These are phyloP conservation scores for Pyrenophora seminiperda DNA, from an alignment of 2,329 filamentous ascomycete species.

Conservation along the genomic window DNA sequence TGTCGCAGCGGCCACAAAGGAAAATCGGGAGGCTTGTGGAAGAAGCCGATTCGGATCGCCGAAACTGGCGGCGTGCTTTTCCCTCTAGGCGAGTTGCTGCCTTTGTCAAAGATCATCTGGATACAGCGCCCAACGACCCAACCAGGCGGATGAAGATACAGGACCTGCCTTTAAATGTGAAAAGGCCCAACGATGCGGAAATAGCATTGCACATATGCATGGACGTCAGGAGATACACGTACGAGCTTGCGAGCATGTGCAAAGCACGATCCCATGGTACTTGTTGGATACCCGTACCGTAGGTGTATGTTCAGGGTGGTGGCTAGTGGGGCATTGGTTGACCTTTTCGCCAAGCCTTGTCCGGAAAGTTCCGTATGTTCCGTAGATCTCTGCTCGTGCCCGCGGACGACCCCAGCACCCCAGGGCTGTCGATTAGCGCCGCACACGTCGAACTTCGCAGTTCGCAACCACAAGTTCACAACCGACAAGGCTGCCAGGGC, in stretches of 20 bases:
- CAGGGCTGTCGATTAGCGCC: background rate
- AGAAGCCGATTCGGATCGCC: background rate
- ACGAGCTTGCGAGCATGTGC: background rate
- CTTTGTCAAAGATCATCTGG: background rate
- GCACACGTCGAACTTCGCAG: background rate
- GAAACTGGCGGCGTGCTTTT: background rate
- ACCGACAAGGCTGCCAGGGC: background rate
- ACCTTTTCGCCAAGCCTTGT: too few species aligned
- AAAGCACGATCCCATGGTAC: background rate
- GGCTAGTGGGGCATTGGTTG: too few species aligned
- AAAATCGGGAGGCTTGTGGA: constrained; percentile 7
- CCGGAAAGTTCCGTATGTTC: constrained; percentile 1
- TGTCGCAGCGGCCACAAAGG: constrained; percentile 10
- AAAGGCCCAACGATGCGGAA: background rate
- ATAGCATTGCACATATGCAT: background rate
- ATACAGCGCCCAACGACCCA: background rate
- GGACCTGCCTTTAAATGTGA: background rate
- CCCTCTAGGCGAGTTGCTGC: background rate
- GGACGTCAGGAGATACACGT: background rate
- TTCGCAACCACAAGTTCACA: background rate
- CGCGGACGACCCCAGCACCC: too few species aligned
- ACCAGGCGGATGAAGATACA: background rate
- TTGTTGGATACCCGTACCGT: background rate
- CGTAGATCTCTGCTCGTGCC: background rate
- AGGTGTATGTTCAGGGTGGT: background rate